Percentiles rank a stretch among this genome's conserved stretches.
Conservation (phyloP, 2,329 filamentous ascomycete genomes). For the Epichloe baconii region DNA sequence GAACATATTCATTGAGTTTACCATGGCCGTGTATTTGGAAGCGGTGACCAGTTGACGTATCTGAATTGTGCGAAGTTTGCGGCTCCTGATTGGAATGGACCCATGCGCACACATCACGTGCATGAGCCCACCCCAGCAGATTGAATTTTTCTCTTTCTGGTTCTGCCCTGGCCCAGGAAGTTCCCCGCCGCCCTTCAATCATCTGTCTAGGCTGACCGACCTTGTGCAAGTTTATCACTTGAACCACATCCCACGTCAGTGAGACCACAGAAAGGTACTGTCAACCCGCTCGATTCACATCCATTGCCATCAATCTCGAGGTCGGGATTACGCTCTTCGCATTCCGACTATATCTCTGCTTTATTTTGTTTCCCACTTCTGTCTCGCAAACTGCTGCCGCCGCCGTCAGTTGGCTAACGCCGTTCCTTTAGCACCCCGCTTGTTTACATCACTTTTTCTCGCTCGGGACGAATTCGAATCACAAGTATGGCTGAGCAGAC, state of each 20-base stretch:
- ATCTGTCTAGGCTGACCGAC: conserved; percentile 19
- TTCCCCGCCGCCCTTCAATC: conserved; percentile 26
- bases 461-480: conserved; percentile 12
- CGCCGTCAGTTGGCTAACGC: conserved; percentile 19
- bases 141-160: conserved; percentile 31
- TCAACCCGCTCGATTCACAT: conserved; percentile 7
- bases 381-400: neutral
- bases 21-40: conserved; percentile 3
- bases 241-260: conserved; percentile 18
- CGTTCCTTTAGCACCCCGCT: conserved; percentile 27
- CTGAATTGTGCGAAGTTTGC: neutral
- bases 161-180: conserved; percentile 22
- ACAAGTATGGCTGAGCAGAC: conserved; percentile 49
- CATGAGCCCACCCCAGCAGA: conserved; percentile 18
- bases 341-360: conserved; percentile 1
- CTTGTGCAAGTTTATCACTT: conserved; percentile 21
- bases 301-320: conserved; percentile 13
- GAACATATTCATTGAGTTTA: neutral
- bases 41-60: conserved; percentile 14
- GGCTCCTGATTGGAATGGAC: conserved; percentile 6
- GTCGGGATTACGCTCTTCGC: neutral
- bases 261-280: conserved; percentile 12
- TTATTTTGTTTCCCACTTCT: neutral
- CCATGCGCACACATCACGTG: conserved; percentile 21
- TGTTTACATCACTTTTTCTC: conserved; percentile 30